Base-by-base conservation (phyloP, 352 stramenopile species). In the Phytophthora sojae region DNA sequence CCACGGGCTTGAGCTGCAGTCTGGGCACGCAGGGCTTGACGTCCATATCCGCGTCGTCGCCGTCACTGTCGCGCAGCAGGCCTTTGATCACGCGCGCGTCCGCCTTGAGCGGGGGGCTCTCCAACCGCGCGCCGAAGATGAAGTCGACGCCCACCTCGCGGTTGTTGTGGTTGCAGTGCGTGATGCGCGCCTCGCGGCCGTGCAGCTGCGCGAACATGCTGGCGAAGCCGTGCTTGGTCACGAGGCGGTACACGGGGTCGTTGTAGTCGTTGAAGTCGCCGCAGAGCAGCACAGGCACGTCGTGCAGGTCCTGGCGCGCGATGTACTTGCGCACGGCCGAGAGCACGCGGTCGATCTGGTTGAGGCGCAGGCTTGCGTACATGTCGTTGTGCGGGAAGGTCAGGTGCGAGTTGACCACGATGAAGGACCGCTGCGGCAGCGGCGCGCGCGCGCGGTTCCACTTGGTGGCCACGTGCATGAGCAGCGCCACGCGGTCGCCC, bases 81-180 rank as follows among this genome's bases (percentile, higher is more conserved):
- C 8, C 65, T 11, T 9, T 3, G 3, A 47, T 6, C 39, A 11
- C 12, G 4, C 12, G 12, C 2, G 12, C 39, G 39, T 39, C 32
- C 32, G 32, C 9, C 32, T 6, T n/a, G 11, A 21, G n/a, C 25
- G 14, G 17, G 47, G 52, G 29, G 17, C 57, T 75, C 29, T 83
- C 35, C 23, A 92, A 19, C 47, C 88, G 76, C 11, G 85, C 82
- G 1, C 83, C 83, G 57, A 96, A 96, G 68, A 96, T 93, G 62
- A 96, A 96, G 56, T 96, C 89, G 26, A 96, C 89, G 45, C 86
- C 85, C 42, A 96, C 89, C 64, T 96, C 87, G 58, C 84, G 82
- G 75, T 96, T 96, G 76, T 96, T 96, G 70, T 96, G 89, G 66
- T 96, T 96, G 73, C 88, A 94, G 74, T 96, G 89, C 49, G 89